Percentiles rank a stretch among this genome's conserved stretches.
phyloP scores from a whole-genome alignment of 129 eudicot genomes.

The carrot (Daucus carota) region DNA sequence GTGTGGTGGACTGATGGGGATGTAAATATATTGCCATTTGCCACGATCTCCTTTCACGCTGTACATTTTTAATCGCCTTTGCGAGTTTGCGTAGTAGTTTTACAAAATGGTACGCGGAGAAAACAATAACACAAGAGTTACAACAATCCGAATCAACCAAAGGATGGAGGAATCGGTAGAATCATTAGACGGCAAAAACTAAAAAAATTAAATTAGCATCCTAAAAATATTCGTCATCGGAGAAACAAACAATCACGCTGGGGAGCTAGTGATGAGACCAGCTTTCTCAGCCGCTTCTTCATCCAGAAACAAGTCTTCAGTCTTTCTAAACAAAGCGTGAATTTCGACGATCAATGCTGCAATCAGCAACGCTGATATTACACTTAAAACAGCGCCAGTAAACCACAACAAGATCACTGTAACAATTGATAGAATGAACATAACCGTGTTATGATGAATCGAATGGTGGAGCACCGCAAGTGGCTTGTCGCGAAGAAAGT shows the following conservation, averaged over 20 bases:
- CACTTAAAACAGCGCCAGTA: not conserved
- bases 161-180: not conserved
- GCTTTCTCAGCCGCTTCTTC: slow-evolving; percentile 41
- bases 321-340: slow-evolving; percentile 53
- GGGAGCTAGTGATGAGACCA: slow-evolving; percentile 26
- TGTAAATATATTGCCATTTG: not conserved
- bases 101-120: not conserved
- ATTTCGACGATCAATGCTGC: slow-evolving; percentile 37
- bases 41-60: not conserved
- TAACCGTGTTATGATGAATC: slow-evolving; percentile 26
- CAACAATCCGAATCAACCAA: too few species aligned
- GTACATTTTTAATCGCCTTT: not conserved
- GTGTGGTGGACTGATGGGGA: too few species aligned
- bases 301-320: slow-evolving; percentile 49
- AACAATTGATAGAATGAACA: slow-evolving; percentile 19
- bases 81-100: not conserved
- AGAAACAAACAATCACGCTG: slow-evolving; percentile 11
- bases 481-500: not conserved
- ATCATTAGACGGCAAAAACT: not conserved
- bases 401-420: not conserved
- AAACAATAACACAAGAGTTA: too few species aligned
- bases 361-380: not conserved
- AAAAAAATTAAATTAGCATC: not conserved
- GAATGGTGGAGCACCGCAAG: slow-evolving; percentile 33
- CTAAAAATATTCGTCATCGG: not conserved